These are phyloP conservation scores for Boletus vermiculosoides DNA, from an alignment of 768 basidiomycete species.

Conservation along the genomic window DNA sequence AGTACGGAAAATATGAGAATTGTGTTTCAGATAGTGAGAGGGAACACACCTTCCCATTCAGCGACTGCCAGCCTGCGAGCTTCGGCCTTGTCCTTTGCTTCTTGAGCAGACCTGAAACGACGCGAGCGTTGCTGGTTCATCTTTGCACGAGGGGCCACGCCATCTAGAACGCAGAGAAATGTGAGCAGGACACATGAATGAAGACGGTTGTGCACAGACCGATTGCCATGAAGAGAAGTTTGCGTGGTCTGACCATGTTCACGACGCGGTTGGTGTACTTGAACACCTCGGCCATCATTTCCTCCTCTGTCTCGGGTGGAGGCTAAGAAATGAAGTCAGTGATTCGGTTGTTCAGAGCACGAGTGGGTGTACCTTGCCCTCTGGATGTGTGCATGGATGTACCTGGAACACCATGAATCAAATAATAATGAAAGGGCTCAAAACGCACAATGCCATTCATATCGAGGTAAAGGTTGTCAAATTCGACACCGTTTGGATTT, in stretches of 20 bases:
- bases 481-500: conserved; percentile 96
- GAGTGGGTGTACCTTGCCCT: conserved; percentile 67
- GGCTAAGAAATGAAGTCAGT: conserved; percentile 49
- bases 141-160: conserved; percentile 96
- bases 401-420: conserved; percentile 48
- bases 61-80: conserved; percentile 79
- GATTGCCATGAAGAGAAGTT: conserved; percentile 97
- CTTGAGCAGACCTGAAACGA: conserved; percentile 92
- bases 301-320: conserved; percentile 95
- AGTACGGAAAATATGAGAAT: not conserved
- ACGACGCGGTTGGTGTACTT: conserved; percentile 96
- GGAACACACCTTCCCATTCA: conserved; percentile 73
- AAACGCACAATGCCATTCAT: conserved; percentile 95
- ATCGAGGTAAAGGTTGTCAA: conserved; percentile 95
- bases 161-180: conserved; percentile 53
- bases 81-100: conserved; percentile 91
- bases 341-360: not conserved
- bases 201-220: conserved; percentile 49
- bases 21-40: not conserved
- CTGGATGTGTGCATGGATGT: conserved; percentile 98
- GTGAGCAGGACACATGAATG: not conserved
- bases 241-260: conserved; percentile 94
- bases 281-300: conserved; percentile 99
- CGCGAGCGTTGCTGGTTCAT: conserved; percentile 99
- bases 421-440: not conserved